These are phyloP conservation scores for Meyerozyma smithsonii DNA, from an alignment of 1,139 yeast genomes.

Conservation along the genomic window DNA sequence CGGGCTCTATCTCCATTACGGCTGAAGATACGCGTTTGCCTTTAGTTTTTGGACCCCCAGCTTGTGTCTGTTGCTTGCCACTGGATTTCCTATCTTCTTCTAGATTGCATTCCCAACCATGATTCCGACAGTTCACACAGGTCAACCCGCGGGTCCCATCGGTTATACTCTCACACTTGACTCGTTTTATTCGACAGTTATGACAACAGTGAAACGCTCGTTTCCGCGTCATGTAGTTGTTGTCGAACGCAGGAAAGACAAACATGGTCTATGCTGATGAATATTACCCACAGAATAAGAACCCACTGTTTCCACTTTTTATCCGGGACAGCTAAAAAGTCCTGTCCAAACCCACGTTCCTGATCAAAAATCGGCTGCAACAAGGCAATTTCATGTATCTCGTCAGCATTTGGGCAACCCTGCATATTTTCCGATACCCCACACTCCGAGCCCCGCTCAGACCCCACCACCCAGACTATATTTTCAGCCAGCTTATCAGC, in stretches of 20 bases:
- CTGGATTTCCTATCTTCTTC: neutral
- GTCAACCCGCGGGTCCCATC: slow-evolving; percentile 32
- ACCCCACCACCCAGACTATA: too few relatives aligned
- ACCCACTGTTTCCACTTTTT: too few relatives aligned
- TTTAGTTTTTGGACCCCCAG: neutral
- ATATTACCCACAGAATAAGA: too few relatives aligned
- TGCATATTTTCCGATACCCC: neutral
- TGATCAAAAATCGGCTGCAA: neutral
- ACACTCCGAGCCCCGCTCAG: neutral
- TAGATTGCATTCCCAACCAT: slow-evolving; percentile 12
- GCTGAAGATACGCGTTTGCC: neutral
- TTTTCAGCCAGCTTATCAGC: too few relatives aligned
- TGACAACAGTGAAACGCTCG: slow-evolving; percentile 51
- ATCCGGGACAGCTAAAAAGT: too few relatives aligned
- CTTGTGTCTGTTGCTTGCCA: neutral
- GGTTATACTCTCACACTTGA: slow-evolving; percentile 32
- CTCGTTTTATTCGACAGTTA: slow-evolving; percentile 42
- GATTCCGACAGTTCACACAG: slow-evolving; percentile 30
- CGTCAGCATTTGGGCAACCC: neutral
- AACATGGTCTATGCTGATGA: too few relatives aligned
- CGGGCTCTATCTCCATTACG: neutral
- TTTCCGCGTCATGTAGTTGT: slow-evolving; percentile 48
- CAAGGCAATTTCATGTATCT: neutral
- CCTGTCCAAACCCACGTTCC: too few relatives aligned
- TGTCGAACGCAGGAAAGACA: slow-evolving; percentile 58